Percentiles rank a stretch among this genome's conserved stretches.
These are phyloP conservation scores for Mycena citricolor DNA, from an alignment of 1,284 basidiomycete genomes.

Conservation along the genomic window DNA sequence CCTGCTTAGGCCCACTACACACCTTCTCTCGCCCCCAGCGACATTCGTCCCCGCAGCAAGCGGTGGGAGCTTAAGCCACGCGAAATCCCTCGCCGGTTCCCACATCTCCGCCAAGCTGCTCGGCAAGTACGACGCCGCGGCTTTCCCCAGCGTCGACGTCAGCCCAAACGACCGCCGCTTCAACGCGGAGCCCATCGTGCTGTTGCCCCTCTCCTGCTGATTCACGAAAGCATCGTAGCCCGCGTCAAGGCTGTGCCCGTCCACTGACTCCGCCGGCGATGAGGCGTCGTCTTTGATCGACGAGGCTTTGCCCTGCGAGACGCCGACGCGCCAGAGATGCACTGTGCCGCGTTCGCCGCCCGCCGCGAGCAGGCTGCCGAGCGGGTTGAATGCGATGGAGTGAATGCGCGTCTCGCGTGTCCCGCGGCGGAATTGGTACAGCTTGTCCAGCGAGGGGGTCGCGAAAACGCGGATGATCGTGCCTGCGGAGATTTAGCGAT, in stretches of 20 bases:
- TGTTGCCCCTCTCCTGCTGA: constrained; percentile 46
- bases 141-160: constrained; percentile 78
- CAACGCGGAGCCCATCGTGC: constrained; percentile 49
- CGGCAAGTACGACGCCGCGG: constrained; percentile 88
- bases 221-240: constrained; percentile 78
- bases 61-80: constrained; percentile 82
- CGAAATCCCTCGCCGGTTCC: constrained; percentile 96
- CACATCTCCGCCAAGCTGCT: constrained; percentile 91
- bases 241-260: constrained; percentile 42
- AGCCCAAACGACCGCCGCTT: constrained; percentile 74
- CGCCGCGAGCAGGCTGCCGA: constrained; percentile 84
- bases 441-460: constrained; percentile 87
- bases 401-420: constrained; percentile 86
- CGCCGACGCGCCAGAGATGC: constrained; percentile 89
- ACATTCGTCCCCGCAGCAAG: constrained; percentile 1
- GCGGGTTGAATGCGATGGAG: constrained; percentile 89
- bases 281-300: constrained; percentile 19
- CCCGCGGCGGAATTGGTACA: constrained; percentile 94
- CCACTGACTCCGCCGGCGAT: constrained; percentile 22
- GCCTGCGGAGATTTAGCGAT: constrained; percentile 3
- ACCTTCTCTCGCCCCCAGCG: constrained; percentile 38
- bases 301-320: neutral
- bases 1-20: constrained; percentile 85
- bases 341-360: constrained; percentile 94
- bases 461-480: constrained; percentile 97